Percentiles rank a stretch among this genome's conserved stretches.
These are phyloP conservation scores for Solanum phureja DNA, from an alignment of 257 asterid genomes.

Conservation along the genomic window DNA sequence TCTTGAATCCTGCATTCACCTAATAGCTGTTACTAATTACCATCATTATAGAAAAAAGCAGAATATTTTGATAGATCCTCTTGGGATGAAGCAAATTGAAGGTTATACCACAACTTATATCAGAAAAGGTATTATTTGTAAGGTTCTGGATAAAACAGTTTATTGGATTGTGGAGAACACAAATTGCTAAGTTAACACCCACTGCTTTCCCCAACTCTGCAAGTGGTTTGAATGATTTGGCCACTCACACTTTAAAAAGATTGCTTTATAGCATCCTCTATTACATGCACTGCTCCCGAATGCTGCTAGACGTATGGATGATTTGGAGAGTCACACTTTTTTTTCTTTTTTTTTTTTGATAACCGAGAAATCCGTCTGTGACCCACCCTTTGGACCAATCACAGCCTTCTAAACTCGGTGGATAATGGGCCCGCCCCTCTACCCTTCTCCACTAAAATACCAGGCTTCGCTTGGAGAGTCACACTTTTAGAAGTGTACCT, in stretches of 20 bases:
- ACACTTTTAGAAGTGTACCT: neutral
- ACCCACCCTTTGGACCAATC: no score
- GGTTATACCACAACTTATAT: neutral
- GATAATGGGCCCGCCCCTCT: no score
- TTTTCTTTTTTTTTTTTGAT: no score
- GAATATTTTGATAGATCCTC: neutral
- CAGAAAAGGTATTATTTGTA: neutral
- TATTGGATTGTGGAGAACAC: neutral
- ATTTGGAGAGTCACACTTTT: neutral
- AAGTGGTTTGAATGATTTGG: neutral
- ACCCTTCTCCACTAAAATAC: no score
- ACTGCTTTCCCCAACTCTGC: neutral
- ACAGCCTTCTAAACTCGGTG: no score
- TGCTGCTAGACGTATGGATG: neutral
- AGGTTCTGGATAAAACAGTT: neutral
- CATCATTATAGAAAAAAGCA: neutral
- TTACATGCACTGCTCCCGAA: neutral
- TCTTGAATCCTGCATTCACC: slow-evolving; percentile 58
- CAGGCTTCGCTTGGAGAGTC: neutral
- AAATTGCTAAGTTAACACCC: neutral
- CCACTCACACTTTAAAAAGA: neutral
- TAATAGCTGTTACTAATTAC: neutral
- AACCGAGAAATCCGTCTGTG: no score
- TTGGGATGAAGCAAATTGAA: neutral
- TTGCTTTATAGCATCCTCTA: neutral